Evolutionary conservation across 1,284 basidiomycete species (phyloP).

Genomic region (Fistulina hepatica): DNA sequence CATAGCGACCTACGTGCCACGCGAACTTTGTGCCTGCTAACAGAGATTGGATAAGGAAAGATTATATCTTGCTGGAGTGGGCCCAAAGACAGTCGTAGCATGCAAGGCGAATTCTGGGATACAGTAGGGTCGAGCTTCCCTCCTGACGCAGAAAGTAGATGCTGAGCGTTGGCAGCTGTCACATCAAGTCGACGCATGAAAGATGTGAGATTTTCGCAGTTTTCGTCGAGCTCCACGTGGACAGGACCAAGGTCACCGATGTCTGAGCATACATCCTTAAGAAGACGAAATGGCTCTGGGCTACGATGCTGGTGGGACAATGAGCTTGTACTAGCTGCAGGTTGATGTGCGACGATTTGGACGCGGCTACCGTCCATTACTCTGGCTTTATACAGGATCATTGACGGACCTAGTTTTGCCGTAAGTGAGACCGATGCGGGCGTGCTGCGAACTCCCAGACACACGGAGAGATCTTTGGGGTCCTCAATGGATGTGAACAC

Average conservation of each 20-base stretch:
- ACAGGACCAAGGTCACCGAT: slow-evolving; percentile 16
- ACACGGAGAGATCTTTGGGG: slow-evolving; percentile 16
- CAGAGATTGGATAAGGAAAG: slow-evolving; percentile 27
- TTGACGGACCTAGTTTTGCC: slow-evolving; percentile 19
- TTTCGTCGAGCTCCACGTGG: slow-evolving; percentile 23
- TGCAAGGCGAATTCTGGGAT: slow-evolving; percentile 25
- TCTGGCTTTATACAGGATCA: slow-evolving; percentile 22
- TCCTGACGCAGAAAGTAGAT: slow-evolving; percentile 17
- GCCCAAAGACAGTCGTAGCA: slow-evolving; percentile 22
- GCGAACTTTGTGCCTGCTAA: slow-evolving; percentile 18
- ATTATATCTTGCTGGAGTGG: slow-evolving; percentile 18
- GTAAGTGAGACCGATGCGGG: slow-evolving; percentile 12
- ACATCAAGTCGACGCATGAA: slow-evolving; percentile 21
- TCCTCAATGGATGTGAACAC: slow-evolving; percentile 20
- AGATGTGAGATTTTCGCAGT: slow-evolving; percentile 20
- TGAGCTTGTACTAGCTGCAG: background rate
- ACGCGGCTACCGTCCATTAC: slow-evolving; percentile 24
- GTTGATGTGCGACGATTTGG: slow-evolving; percentile 18
- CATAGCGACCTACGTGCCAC: slow-evolving; percentile 23
- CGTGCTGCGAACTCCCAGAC: slow-evolving; percentile 21
- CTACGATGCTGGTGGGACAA: background rate
- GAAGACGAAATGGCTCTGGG: background rate
- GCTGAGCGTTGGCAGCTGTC: slow-evolving; percentile 13
- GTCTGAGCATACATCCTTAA: no score
- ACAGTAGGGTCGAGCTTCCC: slow-evolving; percentile 13